Conservation (phyloP, 2,329 filamentous ascomycete genomes). For the Hypoxylon sp. region DNA sequence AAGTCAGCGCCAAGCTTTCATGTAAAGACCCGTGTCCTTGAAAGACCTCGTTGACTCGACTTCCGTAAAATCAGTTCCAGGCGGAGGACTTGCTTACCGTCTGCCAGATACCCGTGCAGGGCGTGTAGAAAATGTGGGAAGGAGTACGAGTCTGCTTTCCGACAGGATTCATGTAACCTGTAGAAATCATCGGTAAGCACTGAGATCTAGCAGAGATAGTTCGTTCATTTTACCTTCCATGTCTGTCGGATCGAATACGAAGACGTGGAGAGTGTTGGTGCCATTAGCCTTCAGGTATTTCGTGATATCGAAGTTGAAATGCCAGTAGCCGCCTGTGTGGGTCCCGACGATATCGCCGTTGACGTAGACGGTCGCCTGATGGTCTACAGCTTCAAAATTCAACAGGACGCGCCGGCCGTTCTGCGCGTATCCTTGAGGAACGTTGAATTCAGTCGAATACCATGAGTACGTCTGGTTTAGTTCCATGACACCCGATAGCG, state of each 20-base stretch:
- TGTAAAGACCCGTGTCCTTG: not conserved
- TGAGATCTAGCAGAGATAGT: not conserved
- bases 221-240: constrained; percentile 36
- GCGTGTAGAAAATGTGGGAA: constrained; percentile 76
- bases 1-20: constrained; percentile 7
- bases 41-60: not conserved
- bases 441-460: constrained; percentile 64
- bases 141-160: constrained; percentile 72
- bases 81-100: constrained; percentile 39
- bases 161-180: constrained; percentile 68
- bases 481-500: constrained; percentile 62
- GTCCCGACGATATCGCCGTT: constrained; percentile 65
- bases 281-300: constrained; percentile 55
- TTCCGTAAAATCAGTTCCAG: not conserved
- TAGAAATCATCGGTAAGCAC: not conserved
- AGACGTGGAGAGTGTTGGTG: constrained; percentile 71
- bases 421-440: constrained; percentile 60
- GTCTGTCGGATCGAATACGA: constrained; percentile 77
- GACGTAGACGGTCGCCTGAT: constrained; percentile 68
- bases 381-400: constrained; percentile 71
- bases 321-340: constrained; percentile 72
- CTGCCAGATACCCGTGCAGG: constrained; percentile 82
- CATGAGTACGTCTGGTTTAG: constrained; percentile 59
- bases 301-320: constrained; percentile 71
- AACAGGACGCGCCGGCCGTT: constrained; percentile 59